phyloP scores from a whole-genome alignment of 257 asterid species.

The Nicotiana otophora region DNA sequence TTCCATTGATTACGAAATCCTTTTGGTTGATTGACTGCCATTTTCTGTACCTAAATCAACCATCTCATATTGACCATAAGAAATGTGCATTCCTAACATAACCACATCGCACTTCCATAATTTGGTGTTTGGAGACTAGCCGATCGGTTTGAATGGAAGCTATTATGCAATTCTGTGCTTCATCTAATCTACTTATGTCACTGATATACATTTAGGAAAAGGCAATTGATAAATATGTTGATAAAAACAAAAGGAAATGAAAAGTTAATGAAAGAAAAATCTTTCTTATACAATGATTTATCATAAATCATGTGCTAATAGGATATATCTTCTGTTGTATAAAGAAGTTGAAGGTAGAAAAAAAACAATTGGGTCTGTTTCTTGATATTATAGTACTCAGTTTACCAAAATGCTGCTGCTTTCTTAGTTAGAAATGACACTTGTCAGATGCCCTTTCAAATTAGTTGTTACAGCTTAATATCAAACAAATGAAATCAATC shows the following conservation, averaged over 20 bases:
- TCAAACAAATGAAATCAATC: background rate
- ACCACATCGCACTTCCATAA: background rate
- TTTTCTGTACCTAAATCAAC: background rate
- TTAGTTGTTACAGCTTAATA: background rate
- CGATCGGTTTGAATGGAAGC: background rate
- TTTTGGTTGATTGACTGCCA: background rate
- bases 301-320: background rate
- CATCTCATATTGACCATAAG: background rate
- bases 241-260: background rate
- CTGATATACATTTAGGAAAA: background rate
- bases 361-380: background rate
- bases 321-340: background rate
- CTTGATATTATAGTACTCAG: background rate
- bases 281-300: background rate
- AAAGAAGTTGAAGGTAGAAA: background rate
- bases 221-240: background rate
- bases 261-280: background rate
- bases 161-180: background rate
- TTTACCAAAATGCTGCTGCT: background rate
- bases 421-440: background rate
- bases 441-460: slow-evolving; percentile 2
- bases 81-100: background rate
- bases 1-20: background rate
- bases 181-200: background rate
- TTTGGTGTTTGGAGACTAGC: background rate